phyloP scores from a whole-genome alignment of 2,329 filamentous ascomycete genomes.

The Tolypocladium nubicola region DNA sequence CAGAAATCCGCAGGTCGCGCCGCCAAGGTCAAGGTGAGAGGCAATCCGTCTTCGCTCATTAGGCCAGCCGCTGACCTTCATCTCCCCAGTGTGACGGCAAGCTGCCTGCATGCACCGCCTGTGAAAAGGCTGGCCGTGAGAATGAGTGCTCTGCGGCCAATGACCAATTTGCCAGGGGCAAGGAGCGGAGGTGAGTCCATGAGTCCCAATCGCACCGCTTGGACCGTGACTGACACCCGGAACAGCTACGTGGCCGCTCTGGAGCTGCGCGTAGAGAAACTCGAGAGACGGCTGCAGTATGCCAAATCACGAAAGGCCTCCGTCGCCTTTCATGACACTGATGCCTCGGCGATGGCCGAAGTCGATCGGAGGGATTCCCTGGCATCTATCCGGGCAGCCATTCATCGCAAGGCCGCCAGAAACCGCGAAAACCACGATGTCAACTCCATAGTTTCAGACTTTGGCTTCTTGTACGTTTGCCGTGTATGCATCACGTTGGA shows the following conservation, averaged over 20 bases:
- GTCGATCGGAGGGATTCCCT: conserved; percentile 54
- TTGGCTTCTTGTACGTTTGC: conserved; percentile 67
- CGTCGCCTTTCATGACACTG: conserved; percentile 53
- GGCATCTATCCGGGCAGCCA: conserved; percentile 49
- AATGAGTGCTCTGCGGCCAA: conserved; percentile 88
- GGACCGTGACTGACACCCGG: background rate
- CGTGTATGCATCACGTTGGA: background rate
- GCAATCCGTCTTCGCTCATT: background rate
- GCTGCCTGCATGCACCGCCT: conserved; percentile 87
- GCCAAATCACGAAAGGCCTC: conserved; percentile 62
- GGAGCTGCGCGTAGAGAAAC: conserved; percentile 81
- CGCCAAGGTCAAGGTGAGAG: conserved; percentile 76
- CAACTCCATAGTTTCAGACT: conserved; percentile 85
- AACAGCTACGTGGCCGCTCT: conserved; percentile 81
- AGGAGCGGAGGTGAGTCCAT: conserved; percentile 67
- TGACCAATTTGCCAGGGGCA: conserved; percentile 90
- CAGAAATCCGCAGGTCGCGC: conserved; percentile 47
- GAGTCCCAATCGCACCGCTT: background rate
- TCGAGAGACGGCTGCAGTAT: conserved; percentile 67
- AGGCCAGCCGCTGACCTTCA: background rate
- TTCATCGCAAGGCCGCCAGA: conserved; percentile 53
- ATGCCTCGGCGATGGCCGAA: conserved; percentile 20
- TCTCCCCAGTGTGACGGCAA: conserved; percentile 76
- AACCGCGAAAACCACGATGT: conserved; percentile 73
- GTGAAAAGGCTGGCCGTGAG: conserved; percentile 80